Evolutionary conservation across 2,329 filamentous ascomycete genomes (phyloP).

Genomic region (Thermothelomyces thermophilus): DNA sequence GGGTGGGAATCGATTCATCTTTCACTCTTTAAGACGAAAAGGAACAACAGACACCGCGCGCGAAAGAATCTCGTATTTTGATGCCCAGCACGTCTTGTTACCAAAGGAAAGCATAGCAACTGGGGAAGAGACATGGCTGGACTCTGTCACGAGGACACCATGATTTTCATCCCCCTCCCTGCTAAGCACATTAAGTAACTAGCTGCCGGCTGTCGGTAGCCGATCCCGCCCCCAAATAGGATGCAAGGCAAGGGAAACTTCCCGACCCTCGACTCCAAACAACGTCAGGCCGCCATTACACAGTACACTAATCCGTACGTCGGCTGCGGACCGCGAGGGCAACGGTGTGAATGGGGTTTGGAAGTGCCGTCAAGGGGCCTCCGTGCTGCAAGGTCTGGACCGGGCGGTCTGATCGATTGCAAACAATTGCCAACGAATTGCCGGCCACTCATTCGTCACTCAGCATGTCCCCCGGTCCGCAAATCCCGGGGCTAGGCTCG

Average conservation of each 20-base stretch:
- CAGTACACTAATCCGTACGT: too few species aligned
- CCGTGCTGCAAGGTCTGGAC: slow-evolving; percentile 1
- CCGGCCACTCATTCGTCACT: too few species aligned
- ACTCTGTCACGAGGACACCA: slow-evolving; percentile 15
- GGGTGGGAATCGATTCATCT: not conserved
- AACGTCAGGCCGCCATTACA: too few species aligned
- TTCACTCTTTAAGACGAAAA: not conserved
- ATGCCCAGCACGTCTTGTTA: not conserved
- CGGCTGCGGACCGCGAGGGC: too few species aligned
- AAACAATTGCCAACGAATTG: not conserved
- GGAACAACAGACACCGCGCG: not conserved
- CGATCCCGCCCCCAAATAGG: slow-evolving; percentile 1
- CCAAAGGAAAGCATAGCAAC: too few species aligned
- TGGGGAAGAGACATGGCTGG: not conserved
- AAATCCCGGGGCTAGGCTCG: too few species aligned
- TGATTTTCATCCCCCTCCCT: not conserved
- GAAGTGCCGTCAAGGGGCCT: too few species aligned
- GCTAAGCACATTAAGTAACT: not conserved
- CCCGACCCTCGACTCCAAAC: not conserved
- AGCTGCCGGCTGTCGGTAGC: not conserved
- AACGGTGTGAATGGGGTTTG: too few species aligned
- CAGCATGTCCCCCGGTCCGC: too few species aligned
- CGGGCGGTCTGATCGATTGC: not conserved
- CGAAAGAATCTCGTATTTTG: not conserved
- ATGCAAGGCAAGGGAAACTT: not conserved